Conservation (phyloP, 352 stramenopile species). For the Globisporangium cederbergense region DNA sequence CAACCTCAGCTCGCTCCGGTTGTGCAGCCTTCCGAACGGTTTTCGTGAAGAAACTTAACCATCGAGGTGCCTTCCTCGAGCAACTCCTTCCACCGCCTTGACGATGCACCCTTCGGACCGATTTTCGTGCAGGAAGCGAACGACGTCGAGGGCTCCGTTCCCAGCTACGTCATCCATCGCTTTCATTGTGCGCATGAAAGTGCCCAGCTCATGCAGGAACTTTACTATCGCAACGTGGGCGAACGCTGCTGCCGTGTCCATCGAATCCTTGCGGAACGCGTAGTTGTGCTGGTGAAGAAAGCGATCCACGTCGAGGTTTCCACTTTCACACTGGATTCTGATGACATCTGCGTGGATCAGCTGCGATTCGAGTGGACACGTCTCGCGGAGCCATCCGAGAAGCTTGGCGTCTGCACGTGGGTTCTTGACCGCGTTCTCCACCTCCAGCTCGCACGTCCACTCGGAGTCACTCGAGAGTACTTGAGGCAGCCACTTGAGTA, state of each 20-base stretch:
- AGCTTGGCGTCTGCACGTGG: not conserved
- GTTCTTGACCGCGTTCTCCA: not conserved
- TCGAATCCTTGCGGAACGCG: not conserved
- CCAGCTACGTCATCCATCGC: constrained; percentile 7
- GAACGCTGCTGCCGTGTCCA: not conserved
- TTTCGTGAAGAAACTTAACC: not conserved
- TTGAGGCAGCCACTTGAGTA: constrained; percentile 8
- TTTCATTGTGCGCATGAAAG: not conserved
- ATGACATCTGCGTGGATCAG: not conserved
- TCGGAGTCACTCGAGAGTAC: not conserved
- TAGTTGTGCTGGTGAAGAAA: constrained; percentile 1
- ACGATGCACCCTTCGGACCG: not conserved
- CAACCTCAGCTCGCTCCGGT: not conserved
- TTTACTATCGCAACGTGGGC: not conserved
- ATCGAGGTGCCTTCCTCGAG: not conserved
- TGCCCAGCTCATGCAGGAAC: not conserved
- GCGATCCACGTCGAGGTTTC: not conserved
- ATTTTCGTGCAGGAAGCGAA: constrained; percentile 2
- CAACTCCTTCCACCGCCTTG: no score
- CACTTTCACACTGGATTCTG: no score
- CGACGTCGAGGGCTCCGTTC: not conserved
- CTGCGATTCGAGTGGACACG: not conserved
- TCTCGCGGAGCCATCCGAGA: not conserved
- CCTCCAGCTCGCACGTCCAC: not conserved
- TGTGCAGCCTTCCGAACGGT: constrained; percentile 5